Conservation (phyloP, 495 filamentous ascomycete species). For the Lasiosphaeria miniovina region DNA sequence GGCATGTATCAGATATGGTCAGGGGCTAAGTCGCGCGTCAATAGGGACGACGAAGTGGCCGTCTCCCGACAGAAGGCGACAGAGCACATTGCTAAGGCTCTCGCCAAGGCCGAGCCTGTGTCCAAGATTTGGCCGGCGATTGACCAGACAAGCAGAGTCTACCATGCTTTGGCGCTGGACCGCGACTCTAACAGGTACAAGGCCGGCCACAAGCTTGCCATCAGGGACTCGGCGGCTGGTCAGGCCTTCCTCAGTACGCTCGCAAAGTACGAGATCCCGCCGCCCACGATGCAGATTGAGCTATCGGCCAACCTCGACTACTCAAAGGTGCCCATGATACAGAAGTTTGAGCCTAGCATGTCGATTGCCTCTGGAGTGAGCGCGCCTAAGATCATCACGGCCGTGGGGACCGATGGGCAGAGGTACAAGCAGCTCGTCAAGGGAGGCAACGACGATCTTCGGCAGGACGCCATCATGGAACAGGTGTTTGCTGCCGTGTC, state of each 20-base stretch:
- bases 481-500: constrained; percentile 97
- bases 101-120: constrained; percentile 47
- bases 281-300: constrained; percentile 82
- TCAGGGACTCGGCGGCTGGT: constrained; percentile 59
- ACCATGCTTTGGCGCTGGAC: constrained; percentile 69
- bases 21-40: constrained; percentile 61
- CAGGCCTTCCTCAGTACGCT: constrained; percentile 55
- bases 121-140: constrained; percentile 62
- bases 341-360: constrained; percentile 66
- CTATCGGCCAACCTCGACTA: constrained; percentile 75
- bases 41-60: constrained; percentile 67
- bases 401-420: constrained; percentile 68
- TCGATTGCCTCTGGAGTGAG: constrained; percentile 86
- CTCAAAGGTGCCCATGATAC: constrained; percentile 64
- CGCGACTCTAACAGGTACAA: constrained; percentile 58
- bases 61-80: constrained; percentile 71
- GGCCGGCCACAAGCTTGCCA: constrained; percentile 58
- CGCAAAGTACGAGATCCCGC: constrained; percentile 65
- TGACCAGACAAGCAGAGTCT: constrained; percentile 67
- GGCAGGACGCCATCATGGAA: constrained; percentile 99
- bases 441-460: constrained; percentile 88
- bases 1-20: constrained; percentile 95
- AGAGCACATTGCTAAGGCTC: constrained; percentile 55
- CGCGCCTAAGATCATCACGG: constrained; percentile 86
- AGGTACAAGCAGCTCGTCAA: constrained; percentile 90